Evolutionary conservation across 2,329 filamentous ascomycete species (phyloP).

Genomic region (Dactylellina cionopaga): DNA sequence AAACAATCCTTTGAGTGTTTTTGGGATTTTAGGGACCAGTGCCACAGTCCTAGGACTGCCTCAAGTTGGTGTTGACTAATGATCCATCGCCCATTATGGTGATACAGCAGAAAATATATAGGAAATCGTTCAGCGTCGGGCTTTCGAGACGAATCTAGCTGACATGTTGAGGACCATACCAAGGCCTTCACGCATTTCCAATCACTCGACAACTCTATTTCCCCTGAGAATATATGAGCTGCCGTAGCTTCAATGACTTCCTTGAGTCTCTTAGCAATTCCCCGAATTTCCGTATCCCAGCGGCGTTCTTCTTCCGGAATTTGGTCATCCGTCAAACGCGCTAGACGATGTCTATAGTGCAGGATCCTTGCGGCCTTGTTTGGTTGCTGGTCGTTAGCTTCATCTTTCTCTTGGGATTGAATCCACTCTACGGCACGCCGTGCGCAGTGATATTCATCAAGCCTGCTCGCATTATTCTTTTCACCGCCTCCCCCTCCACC

Average conservation of each 20-base stretch:
- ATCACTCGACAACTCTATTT: neutral
- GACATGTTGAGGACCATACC: conserved; percentile 9
- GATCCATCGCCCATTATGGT: conserved; percentile 1
- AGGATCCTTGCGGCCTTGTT: conserved; percentile 6
- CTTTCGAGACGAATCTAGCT: neutral
- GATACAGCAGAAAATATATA: conserved; percentile 19
- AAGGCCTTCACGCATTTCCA: conserved; percentile 1
- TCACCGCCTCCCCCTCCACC: neutral
- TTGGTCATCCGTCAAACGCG: conserved; percentile 6
- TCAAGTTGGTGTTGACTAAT: conserved; percentile 12
- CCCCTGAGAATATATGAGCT: conserved; percentile 1
- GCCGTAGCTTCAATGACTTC: neutral
- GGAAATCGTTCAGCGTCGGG: neutral
- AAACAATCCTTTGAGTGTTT: neutral
- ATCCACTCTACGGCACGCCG: conserved; percentile 6
- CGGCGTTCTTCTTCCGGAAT: neutral
- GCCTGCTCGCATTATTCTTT: neutral
- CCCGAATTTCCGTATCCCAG: conserved; percentile 3
- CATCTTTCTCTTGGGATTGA: neutral
- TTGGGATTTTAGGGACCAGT: neutral
- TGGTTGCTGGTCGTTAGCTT: neutral
- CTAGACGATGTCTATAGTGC: conserved; percentile 6
- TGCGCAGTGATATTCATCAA: neutral
- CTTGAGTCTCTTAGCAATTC: neutral
- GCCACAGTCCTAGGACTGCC: conserved; percentile 10